Conservation (phyloP, 1,139 yeast genomes). For the Diutina sp. region DNA sequence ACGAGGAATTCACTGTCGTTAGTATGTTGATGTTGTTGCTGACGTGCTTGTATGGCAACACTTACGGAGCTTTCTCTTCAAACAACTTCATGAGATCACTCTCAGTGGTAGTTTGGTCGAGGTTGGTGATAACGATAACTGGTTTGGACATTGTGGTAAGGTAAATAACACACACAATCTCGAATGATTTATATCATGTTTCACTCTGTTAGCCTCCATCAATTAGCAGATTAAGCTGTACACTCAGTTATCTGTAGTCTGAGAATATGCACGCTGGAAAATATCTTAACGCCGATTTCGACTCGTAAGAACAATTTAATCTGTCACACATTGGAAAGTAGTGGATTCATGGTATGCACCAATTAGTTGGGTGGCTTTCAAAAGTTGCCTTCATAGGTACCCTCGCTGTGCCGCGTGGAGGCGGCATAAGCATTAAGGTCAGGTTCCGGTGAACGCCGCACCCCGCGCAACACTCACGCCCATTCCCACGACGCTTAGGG, state of each 20-base stretch:
- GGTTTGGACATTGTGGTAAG: not conserved
- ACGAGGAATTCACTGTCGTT: not conserved
- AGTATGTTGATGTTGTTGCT: not conserved
- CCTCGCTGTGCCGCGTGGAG: too few species aligned
- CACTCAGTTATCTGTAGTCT: not conserved
- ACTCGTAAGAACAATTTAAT: too few species aligned
- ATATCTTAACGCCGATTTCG: too few species aligned
- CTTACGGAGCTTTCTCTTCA: not conserved
- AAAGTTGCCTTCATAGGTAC: too few species aligned
- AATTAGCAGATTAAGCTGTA: not conserved
- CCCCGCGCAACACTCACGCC: not conserved
- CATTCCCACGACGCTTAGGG: not conserved
- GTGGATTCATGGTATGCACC: too few species aligned
- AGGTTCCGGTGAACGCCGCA: not conserved
- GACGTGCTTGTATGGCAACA: not conserved
- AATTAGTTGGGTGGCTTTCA: too few species aligned
- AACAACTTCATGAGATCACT: not conserved
- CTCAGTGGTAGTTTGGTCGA: not conserved
- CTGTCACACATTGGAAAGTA: too few species aligned
- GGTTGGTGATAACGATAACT: not conserved
- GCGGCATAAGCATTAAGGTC: not conserved
- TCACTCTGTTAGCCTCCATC: not conserved
- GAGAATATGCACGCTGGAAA: too few species aligned
- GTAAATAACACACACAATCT: not conserved
- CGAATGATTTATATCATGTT: too few species aligned